Evolutionary conservation across 2,329 filamentous ascomycete species (phyloP), one percentile per base, ranked within the genome.

Genomic region (Ascochyta koolunga): DNA sequence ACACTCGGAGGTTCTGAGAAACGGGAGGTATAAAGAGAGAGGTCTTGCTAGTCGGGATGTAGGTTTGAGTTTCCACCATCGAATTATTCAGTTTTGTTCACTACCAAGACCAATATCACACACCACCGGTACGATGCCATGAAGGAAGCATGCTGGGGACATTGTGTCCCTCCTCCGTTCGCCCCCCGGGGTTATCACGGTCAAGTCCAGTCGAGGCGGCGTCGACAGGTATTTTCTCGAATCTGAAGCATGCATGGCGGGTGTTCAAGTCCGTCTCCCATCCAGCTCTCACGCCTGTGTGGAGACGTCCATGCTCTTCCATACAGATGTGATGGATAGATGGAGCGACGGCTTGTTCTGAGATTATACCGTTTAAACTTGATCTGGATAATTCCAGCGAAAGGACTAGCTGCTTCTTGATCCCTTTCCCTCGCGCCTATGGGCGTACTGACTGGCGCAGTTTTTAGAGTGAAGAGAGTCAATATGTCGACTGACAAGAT

Each of bases 321-420:
- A 86, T 82, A 78, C 79, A 82, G 90, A 91, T 88, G 90, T 90
- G 88, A 90, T 89, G 87, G 89, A 86, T 86, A 11, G 11, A 29
- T 15, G 4, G 87, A 46, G 50, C 16, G 29, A 48, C 18, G 44
- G 42, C 56, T 66, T 63, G 67, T 79, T 82, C 85, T 91, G 88
- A 93, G 89, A 95, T 87, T 86, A 95, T 89, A 95, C 90, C 90
- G 91, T 88, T 82, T 81, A 80, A 91, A 93, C 90, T 95, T 93
- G 90, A 93, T 93, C 90, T 91, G 89, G 91, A 93, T 93, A 93
- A 95, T 95, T 91, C 91, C 89, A 92, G 92, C 92, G 92, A 92
- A 95, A 96, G 92, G 89, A 96, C 46, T 93, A 96, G 88, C 88
- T 88, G 88, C 84, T 85, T 85, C 82, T 74, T 60, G 58, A 62